Percentiles rank a stretch among this genome's conserved stretches.
These are phyloP conservation scores for Lepidopterella palustris DNA, from an alignment of 495 filamentous ascomycete species.

Conservation along the genomic window DNA sequence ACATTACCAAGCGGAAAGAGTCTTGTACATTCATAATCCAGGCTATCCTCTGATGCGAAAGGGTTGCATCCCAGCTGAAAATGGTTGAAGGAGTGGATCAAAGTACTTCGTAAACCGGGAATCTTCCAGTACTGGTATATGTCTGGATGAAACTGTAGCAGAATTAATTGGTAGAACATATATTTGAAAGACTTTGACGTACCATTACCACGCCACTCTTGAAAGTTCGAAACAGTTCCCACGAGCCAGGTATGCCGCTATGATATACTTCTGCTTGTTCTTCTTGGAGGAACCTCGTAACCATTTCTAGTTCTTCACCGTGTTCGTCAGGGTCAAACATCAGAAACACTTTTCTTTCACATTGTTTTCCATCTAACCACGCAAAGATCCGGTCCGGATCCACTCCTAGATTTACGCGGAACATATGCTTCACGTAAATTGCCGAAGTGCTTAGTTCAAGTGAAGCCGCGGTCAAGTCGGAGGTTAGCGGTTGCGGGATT, in stretches of 20 bases:
- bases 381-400: background rate
- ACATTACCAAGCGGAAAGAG: slow-evolving; percentile 23
- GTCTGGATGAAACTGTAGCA: slow-evolving; percentile 11
- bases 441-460: background rate
- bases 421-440: background rate
- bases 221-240: slow-evolving; percentile 17
- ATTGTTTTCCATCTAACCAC: background rate
- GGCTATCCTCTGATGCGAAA: background rate
- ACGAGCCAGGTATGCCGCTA: slow-evolving; percentile 15
- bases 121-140: background rate
- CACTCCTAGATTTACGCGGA: background rate
- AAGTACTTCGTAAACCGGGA: background rate
- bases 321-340: slow-evolving; percentile 22
- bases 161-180: background rate
- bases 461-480: background rate
- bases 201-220: slow-evolving; percentile 24
- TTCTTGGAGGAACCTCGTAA: slow-evolving; percentile 16
- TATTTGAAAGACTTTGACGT: background rate
- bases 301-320: slow-evolving; percentile 16
- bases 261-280: slow-evolving; percentile 17
- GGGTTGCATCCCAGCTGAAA: slow-evolving; percentile 1
- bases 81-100: background rate
- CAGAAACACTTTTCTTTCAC: slow-evolving; percentile 20
- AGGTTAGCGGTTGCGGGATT: background rate
- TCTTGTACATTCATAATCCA: slow-evolving; percentile 7